Evolutionary conservation across 129 eudicot species (phyloP).

Genomic region (Oenanthe sinensis): DNA sequence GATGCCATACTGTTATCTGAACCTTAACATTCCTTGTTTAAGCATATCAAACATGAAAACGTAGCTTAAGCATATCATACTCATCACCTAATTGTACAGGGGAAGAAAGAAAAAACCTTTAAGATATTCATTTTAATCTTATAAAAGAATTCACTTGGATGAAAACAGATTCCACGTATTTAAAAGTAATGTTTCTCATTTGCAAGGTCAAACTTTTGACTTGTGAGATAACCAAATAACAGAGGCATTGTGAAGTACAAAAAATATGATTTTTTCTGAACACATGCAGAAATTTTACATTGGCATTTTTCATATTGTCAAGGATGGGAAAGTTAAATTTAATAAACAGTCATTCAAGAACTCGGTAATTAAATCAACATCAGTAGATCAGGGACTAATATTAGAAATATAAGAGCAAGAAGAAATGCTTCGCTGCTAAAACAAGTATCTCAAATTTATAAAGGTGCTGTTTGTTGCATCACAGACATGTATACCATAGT

Average conservation of each 20-base stretch:
- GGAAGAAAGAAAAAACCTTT: background rate
- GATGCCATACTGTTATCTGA: background rate
- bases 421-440: background rate
- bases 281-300: background rate
- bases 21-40: background rate
- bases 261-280: background rate
- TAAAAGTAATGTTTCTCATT: background rate
- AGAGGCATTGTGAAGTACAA: background rate
- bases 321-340: no score
- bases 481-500: background rate
- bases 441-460: background rate
- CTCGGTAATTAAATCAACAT: background rate
- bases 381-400: slow-evolving; percentile 2
- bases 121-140: background rate
- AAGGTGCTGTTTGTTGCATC: background rate
- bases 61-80: background rate
- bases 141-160: background rate
- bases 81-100: background rate
- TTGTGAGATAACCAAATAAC: background rate
- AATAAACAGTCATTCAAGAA: background rate
- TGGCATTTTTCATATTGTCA: slow-evolving; percentile 9
- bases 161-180: background rate
- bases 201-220: background rate
- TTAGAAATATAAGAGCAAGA: slow-evolving; percentile 12
- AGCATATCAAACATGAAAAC: background rate